Conservation (phyloP, 2,329 filamentous ascomycete genomes). For the Lachnellula suecica region DNA sequence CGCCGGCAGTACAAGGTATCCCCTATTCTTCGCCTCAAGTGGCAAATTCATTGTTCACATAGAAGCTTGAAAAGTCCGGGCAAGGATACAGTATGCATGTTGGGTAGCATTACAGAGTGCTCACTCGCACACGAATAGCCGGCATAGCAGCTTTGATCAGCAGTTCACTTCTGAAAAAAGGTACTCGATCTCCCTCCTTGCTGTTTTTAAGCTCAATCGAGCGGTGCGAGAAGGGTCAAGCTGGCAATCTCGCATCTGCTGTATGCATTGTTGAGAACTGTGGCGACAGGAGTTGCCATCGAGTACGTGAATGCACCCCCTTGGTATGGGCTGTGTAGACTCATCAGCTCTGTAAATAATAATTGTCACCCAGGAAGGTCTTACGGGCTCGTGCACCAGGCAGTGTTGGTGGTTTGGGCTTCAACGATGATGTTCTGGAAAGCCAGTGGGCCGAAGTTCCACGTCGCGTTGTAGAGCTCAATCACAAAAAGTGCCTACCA, state of each 20-base stretch:
- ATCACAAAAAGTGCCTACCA: constrained; percentile 3
- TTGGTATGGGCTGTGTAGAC: background rate
- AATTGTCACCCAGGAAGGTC: background rate
- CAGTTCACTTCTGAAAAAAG: background rate
- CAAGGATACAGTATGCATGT: too few relatives aligned
- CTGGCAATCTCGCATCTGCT: background rate
- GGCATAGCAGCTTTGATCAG: background rate
- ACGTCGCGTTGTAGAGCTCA: constrained; percentile 1
- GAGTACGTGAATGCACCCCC: background rate
- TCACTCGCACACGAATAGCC: too few relatives aligned
- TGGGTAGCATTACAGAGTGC: too few relatives aligned
- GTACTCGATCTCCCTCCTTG: background rate
- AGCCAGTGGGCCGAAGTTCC: constrained; percentile 6
- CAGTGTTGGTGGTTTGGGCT: background rate
- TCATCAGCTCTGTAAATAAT: background rate
- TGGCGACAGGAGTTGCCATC: background rate
- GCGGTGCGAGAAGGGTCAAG: background rate
- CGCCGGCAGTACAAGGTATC: too few relatives aligned
- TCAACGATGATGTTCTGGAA: constrained; percentile 5
- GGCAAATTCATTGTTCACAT: too few relatives aligned
- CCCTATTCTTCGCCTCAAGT: too few relatives aligned
- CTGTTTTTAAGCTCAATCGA: background rate
- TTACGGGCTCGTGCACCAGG: constrained; percentile 2
- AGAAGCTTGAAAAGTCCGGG: too few relatives aligned
- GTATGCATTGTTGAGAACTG: background rate